phyloP scores from a whole-genome alignment of 2,329 filamentous ascomycete genomes.

The Fusarium mexicanum region DNA sequence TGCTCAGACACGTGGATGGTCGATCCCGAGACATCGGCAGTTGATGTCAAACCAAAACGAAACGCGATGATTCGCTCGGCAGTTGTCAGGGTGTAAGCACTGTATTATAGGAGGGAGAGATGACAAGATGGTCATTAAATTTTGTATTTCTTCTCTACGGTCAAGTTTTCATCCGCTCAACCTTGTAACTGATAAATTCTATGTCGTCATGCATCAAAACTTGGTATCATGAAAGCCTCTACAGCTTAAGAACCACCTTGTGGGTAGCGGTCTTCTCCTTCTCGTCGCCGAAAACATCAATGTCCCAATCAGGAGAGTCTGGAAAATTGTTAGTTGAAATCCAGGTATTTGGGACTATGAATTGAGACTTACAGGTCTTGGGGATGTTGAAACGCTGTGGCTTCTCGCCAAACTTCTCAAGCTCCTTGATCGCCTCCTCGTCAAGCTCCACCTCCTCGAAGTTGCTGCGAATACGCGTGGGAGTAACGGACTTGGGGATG shows the following conservation, averaged over 20 bases:
- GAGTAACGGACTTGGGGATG: constrained; percentile 79
- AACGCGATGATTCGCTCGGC: neutral
- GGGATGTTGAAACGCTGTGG: constrained; percentile 58
- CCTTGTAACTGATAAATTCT: constrained; percentile 9
- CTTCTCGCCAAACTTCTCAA: constrained; percentile 69
- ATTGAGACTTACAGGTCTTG: constrained; percentile 49
- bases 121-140: constrained; percentile 12
- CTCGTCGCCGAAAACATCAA: constrained; percentile 65
- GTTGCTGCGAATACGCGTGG: constrained; percentile 74
- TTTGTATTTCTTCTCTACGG: constrained; percentile 11
- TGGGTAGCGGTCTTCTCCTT: constrained; percentile 61
- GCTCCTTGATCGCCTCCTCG: constrained; percentile 66
- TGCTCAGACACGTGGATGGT: neutral
- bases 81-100: neutral
- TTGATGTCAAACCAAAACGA: neutral
- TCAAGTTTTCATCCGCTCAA: neutral
- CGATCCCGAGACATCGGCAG: neutral
- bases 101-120: neutral
- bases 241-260: constrained; percentile 54
- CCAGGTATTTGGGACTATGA: neutral
- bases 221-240: constrained; percentile 33
- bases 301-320: constrained; percentile 64
- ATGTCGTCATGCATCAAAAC: constrained; percentile 29
- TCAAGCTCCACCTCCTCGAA: constrained; percentile 73
- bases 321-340: constrained; percentile 5